A percentile compares a stretch with the other conserved stretches of the same genome.
phyloP scores from a whole-genome alignment of 129 eudicot genomes.

The Flaveria sonorensis region DNA sequence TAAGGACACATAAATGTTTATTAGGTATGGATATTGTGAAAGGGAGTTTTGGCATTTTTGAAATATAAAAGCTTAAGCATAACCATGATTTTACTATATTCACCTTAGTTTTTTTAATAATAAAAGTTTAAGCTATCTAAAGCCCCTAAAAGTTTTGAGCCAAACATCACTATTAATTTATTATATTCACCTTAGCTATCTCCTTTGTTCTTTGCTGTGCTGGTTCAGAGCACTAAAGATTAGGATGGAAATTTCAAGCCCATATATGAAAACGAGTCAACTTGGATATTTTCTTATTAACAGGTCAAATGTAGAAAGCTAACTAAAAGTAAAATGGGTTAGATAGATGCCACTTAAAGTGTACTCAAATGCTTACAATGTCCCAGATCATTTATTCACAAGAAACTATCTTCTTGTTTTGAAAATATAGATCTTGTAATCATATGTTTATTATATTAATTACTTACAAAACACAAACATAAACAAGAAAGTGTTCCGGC shows the following conservation, averaged over 20 bases:
- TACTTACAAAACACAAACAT: neutral
- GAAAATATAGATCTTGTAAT: neutral
- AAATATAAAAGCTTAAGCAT: neutral
- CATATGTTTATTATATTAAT: neutral
- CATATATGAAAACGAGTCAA: neutral
- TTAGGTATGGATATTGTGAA: neutral
- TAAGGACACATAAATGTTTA: neutral
- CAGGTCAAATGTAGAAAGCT: constrained; percentile 8
- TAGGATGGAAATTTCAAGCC: neutral
- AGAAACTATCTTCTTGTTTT: neutral
- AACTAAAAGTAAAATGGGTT: neutral
- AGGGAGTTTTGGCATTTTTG: neutral
- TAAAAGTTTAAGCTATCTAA: too few relatives aligned
- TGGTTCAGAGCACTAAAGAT: constrained; percentile 6
- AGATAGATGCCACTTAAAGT: neutral
- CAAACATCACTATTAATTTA: neutral
- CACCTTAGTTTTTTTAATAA: neutral
- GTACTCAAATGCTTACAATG: neutral
- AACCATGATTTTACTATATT: neutral
- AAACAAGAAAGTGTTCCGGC: neutral
- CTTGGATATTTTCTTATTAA: neutral
- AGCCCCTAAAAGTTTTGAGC: too few relatives aligned
- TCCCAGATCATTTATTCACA: neutral
- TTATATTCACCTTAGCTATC: neutral
- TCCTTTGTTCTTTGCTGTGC: neutral